Evolutionary conservation across 768 basidiomycete species (phyloP).

Genomic region (Myochromella boudieri): DNA sequence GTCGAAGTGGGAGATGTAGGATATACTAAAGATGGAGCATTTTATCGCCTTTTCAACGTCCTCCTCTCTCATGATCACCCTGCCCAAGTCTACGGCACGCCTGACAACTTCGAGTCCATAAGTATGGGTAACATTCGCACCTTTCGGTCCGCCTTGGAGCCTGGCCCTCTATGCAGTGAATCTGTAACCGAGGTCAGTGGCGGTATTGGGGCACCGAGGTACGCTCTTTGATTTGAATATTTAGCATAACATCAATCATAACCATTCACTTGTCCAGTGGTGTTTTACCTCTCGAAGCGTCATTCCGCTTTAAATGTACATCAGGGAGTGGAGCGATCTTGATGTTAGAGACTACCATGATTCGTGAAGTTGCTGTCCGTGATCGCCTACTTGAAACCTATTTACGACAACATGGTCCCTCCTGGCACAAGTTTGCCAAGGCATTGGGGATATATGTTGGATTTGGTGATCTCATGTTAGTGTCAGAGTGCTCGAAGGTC

Average conservation of each 20-base stretch:
- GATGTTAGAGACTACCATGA: conserved; percentile 13
- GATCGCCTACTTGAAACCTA: conserved; percentile 4
- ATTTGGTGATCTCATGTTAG: conserved; percentile 18
- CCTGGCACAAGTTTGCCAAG: conserved; percentile 16
- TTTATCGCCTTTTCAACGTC: conserved; percentile 13
- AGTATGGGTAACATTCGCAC: conserved; percentile 2
- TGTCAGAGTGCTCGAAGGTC: conserved; percentile 16
- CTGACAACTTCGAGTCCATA: conserved; percentile 5
- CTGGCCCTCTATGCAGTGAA: conserved; percentile 13
- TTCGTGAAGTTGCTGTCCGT: conserved; percentile 8
- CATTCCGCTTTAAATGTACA: conserved; percentile 11
- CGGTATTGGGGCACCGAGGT: conserved; percentile 7
- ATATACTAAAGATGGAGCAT: conserved; percentile 8
- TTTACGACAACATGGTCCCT: conserved; percentile 6
- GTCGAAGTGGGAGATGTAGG: conserved; percentile 9
- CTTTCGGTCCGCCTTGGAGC: conserved; percentile 7
- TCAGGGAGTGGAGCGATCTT: conserved; percentile 12
- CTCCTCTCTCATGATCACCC: conserved; percentile 5
- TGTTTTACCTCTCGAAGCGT: conserved; percentile 7
- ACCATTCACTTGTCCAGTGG: neutral
- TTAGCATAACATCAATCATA: no score
- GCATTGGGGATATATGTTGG: conserved; percentile 1
- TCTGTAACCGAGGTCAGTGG: conserved; percentile 2
- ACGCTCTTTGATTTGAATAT: neutral
- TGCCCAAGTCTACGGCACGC: conserved; percentile 6